A percentile compares a stretch with the other conserved stretches of the same genome.
These are phyloP conservation scores for Neospora caninum DNA, from an alignment of 169 alveolate genomes.

Conservation along the genomic window DNA sequence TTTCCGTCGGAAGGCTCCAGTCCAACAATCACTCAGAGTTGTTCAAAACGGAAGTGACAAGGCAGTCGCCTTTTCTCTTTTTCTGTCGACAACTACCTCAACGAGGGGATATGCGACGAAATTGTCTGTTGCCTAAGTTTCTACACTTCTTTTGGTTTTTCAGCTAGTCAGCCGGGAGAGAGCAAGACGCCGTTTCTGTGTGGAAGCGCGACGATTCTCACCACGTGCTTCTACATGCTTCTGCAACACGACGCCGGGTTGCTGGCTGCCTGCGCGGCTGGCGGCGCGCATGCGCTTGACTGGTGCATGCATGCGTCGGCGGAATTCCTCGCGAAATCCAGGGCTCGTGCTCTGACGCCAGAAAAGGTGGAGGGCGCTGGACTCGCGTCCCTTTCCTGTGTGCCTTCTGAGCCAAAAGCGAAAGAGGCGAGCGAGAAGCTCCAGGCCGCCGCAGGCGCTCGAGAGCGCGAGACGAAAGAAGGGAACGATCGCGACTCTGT, in stretches of 20 bases:
- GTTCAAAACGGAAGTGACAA: too few relatives aligned
- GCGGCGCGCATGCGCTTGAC: neutral
- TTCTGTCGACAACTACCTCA: too few relatives aligned
- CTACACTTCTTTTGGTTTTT: neutral
- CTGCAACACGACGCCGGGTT: neutral
- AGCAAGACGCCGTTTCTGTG: neutral
- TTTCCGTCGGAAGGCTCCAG: too few relatives aligned
- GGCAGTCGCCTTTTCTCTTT: too few relatives aligned
- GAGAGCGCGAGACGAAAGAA: neutral
- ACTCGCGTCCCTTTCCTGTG: too few relatives aligned
- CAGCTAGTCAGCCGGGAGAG: neutral
- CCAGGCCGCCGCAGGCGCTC: neutral
- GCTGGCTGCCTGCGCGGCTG: slow-evolving; percentile 9
- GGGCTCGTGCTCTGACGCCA: too few relatives aligned
- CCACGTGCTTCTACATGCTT: neutral
- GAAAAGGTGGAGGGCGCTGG: too few relatives aligned
- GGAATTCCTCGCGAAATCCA: neutral
- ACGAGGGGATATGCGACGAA: too few relatives aligned
- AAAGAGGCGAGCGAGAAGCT: too few relatives aligned
- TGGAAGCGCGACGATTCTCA: neutral
- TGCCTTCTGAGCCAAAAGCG: too few relatives aligned
- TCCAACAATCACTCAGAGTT: too few relatives aligned
- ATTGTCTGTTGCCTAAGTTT: neutral
- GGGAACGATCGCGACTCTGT: neutral
- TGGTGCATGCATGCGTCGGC: neutral